phyloP scores from a whole-genome alignment of 2,329 filamentous ascomycete genomes.

The Colletotrichum sansevieriae region DNA sequence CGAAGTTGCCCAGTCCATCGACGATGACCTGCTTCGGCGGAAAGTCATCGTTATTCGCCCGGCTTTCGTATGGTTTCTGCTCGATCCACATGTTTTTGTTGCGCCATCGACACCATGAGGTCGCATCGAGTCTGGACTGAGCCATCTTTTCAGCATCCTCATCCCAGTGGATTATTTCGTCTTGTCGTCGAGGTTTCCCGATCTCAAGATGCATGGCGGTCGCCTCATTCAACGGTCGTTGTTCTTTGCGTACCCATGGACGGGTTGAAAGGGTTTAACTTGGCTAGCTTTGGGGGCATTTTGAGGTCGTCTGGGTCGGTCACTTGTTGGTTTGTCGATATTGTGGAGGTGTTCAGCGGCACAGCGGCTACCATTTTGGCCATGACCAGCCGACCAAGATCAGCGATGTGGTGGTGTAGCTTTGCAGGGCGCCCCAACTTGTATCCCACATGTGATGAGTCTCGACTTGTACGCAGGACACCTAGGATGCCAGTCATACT shows the following conservation, averaged over 20 bases:
- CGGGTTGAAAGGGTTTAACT: constrained; percentile 65
- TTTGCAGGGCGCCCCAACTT: no score
- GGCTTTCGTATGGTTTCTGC: constrained; percentile 62
- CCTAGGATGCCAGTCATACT: no score
- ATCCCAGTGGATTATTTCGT: constrained; percentile 50
- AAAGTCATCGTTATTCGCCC: constrained; percentile 51
- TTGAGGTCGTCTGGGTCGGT: no score
- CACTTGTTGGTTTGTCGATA: no score
- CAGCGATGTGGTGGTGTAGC: no score
- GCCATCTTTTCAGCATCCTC: constrained; percentile 50
- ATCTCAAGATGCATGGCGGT: constrained; percentile 56
- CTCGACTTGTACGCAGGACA: no score
- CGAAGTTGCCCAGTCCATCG: constrained; percentile 60
- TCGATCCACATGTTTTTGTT: constrained; percentile 60
- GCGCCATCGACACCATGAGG: constrained; percentile 53
- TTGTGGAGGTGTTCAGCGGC: no score
- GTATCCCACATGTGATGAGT: no score
- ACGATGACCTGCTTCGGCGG: constrained; percentile 58
- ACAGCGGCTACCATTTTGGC: no score
- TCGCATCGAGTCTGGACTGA: constrained; percentile 55
- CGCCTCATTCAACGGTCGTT: constrained; percentile 51
- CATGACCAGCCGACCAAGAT: no score
- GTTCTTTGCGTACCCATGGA: constrained; percentile 52
- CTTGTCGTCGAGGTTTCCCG: constrained; percentile 50
- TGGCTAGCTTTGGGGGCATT: constrained; percentile 58